Percentiles rank a stretch among this genome's conserved stretches.
Evolutionary conservation across 2,329 filamentous ascomycete genomes (phyloP).

Genomic region (Nectriaceae sp.): DNA sequence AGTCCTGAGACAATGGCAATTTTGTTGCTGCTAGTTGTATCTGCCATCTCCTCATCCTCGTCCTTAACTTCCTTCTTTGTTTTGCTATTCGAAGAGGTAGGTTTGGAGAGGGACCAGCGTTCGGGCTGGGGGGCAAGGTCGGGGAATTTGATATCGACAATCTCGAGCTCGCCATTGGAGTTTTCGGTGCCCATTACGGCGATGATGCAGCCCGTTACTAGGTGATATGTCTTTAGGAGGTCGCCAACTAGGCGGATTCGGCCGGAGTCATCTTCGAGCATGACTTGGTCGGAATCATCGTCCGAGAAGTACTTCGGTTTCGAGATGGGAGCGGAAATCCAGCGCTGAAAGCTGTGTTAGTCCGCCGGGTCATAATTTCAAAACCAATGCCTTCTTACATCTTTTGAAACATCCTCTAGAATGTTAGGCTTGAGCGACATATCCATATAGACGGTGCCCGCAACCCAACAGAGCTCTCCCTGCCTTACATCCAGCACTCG

Average conservation of each 20-base stretch:
- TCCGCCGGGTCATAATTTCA: background rate
- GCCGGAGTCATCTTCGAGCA: slow-evolving; percentile 95
- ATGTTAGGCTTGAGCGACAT: slow-evolving; percentile 96
- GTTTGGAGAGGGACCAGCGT: slow-evolving; percentile 72
- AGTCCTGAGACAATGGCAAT: slow-evolving; percentile 89
- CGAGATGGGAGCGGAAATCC: slow-evolving; percentile 80
- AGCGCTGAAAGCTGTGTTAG: slow-evolving; percentile 59
- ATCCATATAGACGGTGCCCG: slow-evolving; percentile 95
- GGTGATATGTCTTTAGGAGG: slow-evolving; percentile 64
- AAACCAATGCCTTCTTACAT: slow-evolving; percentile 55
- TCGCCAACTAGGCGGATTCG: slow-evolving; percentile 78
- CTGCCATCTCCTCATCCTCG: slow-evolving; percentile 61
- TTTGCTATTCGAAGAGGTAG: slow-evolving; percentile 33
- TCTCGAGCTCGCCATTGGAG: slow-evolving; percentile 85
- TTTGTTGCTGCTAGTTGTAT: slow-evolving; percentile 53
- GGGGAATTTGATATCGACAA: slow-evolving; percentile 85
- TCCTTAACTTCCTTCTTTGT: slow-evolving; percentile 37
- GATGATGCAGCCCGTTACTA: slow-evolving; percentile 92
- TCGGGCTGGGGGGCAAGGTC: slow-evolving; percentile 81
- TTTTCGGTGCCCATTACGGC: slow-evolving; percentile 97
- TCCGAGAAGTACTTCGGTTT: slow-evolving; percentile 74
- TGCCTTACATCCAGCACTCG: slow-evolving; percentile 94
- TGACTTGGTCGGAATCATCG: slow-evolving; percentile 65
- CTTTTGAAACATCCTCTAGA: slow-evolving; percentile 90
- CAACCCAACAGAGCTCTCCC: slow-evolving; percentile 93